Base-by-base conservation (phyloP, 805 yeast genomes). In the Ogataea degrootiae region DNA sequence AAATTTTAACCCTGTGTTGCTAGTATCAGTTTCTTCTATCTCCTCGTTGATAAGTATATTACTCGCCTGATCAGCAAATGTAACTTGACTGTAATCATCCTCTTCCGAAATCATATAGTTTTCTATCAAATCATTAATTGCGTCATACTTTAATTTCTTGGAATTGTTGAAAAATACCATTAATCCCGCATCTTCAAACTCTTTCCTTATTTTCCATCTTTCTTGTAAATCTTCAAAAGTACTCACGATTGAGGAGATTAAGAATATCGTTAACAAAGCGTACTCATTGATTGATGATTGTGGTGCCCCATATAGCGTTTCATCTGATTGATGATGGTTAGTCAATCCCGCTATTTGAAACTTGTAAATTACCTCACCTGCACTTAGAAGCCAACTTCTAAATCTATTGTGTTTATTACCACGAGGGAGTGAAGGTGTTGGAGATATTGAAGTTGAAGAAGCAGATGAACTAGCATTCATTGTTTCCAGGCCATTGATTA, bases 201-300 rank as follows among this genome's bases (percentile, higher is more conserved):
- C 83, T 1, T 82, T 72, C 43, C 95, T 75, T 11, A 87, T 63
- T 51, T 77, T 79, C 8, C 77, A 68, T 44, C 94, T 69, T 43
- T 72, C 77, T 14, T 60, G 42, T 1, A 47, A 26, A 15, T 50
- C 53, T 3, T 51, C 53, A 42, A 56, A 55, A 11, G 78, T 80
- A 53, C 71, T 75, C 14, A 80, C 72, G 17, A 91, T 72, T 1
- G 89, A 80, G 55, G 83, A 82, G 34, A 89, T 70, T 38, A 92
- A 72, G 37, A 87, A 75, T 71, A 89, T 70, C 0, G 95, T 82
- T 3, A 87, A 73, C 43, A 84, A 67, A 15, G 85, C 75, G 63
- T 87, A 91, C 47, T 90, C 96, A 39, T 54, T 50, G 14, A 58
- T 45, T 1, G 52, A 45, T 22, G 56, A 39, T n/a, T 47, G 51